These are phyloP conservation scores for Lachnellula subtilissima DNA, from an alignment of 2,329 filamentous ascomycete genomes.

Conservation along the genomic window DNA sequence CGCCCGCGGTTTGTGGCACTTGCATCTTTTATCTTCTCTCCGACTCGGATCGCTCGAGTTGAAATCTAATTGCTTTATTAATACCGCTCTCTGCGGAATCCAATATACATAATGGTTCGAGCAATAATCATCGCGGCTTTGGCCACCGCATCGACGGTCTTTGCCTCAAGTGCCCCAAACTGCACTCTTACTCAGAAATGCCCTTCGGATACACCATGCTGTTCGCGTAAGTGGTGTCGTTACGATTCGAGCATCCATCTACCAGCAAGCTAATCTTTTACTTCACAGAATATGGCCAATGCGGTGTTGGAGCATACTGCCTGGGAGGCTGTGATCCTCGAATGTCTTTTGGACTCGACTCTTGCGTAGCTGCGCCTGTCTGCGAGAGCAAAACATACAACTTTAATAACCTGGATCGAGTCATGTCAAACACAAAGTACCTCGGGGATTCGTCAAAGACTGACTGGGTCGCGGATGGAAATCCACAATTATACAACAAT, in stretches of 20 bases:
- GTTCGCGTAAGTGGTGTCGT: slow-evolving; percentile 60
- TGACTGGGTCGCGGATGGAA: slow-evolving; percentile 87
- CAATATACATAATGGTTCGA: slow-evolving; percentile 29
- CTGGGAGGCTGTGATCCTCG: slow-evolving; percentile 90
- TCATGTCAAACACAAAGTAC: slow-evolving; percentile 72
- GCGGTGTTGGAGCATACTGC: slow-evolving; percentile 91
- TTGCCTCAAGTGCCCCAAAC: slow-evolving; percentile 13
- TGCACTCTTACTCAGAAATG: slow-evolving; percentile 57
- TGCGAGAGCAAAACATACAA: slow-evolving; percentile 72
- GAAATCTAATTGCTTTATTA: slow-evolving; percentile 3
- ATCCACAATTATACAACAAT: slow-evolving; percentile 62
- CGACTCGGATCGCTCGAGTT: slow-evolving; percentile 5
- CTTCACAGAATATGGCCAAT: slow-evolving; percentile 76
- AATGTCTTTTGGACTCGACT: slow-evolving; percentile 75
- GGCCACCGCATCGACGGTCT: slow-evolving; percentile 22
- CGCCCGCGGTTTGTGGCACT: neutral
- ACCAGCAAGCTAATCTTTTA: slow-evolving; percentile 3
- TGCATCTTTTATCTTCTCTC: slow-evolving; percentile 3
- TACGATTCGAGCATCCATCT: slow-evolving; percentile 5
- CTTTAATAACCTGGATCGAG: slow-evolving; percentile 66
- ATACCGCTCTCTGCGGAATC: neutral
- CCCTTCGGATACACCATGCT: slow-evolving; percentile 69
- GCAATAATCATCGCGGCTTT: slow-evolving; percentile 22
- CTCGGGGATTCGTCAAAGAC: slow-evolving; percentile 73
- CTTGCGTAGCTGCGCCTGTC: slow-evolving; percentile 78